Evolutionary conservation across 805 yeast genomes (phyloP), one percentile per base, ranked within the genome.

Genomic region (Candida taoyuanica): DNA sequence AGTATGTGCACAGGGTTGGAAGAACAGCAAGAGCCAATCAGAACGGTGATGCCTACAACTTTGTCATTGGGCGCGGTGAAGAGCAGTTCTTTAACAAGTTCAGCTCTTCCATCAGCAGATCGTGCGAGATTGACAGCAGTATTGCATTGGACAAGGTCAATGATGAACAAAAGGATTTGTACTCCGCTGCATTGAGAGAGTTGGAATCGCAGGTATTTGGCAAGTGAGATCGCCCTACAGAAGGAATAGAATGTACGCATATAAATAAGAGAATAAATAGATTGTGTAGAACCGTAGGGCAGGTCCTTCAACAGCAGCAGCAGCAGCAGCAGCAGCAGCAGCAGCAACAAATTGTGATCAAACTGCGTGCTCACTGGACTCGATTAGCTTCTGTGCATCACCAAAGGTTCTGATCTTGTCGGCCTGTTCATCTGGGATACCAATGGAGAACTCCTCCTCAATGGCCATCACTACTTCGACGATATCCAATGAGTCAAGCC

Each of bases 11-110:
- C 62, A 74, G 99, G 53, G 87, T 88, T 28, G 99, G 99, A 29
- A 80, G 99, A 67, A 89, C 98, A 0, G 97, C 98, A 2, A 78
- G 99, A 64, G 99, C 98, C 3, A 81, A 83, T 36, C 74, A 78
- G 25, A 36, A 48, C 1, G 99, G 99, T 56, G 64, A 66, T 26
- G 95, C 96, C 0, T 74, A 79, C 56, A 83, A 78, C 33, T 58
- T 91, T 18, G 68, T 80, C n/a, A 69, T 78, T 42, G 94, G 95
- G 20, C 76, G 75, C 38, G 89, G 88, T 37, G 98, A 93, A 51
- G 69, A 66, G 35, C 78, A 71, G 48, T 71, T 60, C 48, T 83
- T 85, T 82, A 70, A 71, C 43, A 66, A 67, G 35, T 70, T 61
- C 38, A 71, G 72, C 26, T 62, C 63, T 32, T 78, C 73, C 29